A percentile compares a stretch with the other conserved stretches of the same genome.
phyloP scores from a whole-genome alignment of 169 alveolate species.

The Plasmodium gaboni region DNA sequence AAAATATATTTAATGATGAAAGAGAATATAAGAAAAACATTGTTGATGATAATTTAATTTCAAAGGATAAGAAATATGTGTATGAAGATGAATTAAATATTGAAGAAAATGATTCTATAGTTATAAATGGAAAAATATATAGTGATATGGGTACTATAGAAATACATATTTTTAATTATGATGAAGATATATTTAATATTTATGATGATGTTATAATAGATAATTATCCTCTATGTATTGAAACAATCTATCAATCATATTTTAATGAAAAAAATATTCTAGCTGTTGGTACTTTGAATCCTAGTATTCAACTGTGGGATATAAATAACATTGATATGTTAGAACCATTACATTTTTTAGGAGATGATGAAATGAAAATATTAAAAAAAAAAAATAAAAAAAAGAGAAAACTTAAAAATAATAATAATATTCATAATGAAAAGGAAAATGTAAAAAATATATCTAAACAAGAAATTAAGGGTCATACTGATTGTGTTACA shows the following conservation, averaged over 20 bases:
- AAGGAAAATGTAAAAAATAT: not conserved
- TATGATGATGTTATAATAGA: slow-evolving; percentile 67
- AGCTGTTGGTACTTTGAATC: slow-evolving; percentile 51
- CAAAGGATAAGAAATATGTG: slow-evolving; percentile 22
- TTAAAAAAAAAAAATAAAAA: not conserved
- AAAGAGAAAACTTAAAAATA: not conserved
- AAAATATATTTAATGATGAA: slow-evolving; percentile 30
- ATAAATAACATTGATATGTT: slow-evolving; percentile 16
- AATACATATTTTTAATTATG: slow-evolving; percentile 49
- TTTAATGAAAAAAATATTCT: slow-evolving; percentile 21
- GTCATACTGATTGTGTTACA: slow-evolving; percentile 56
- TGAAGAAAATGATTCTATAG: slow-evolving; percentile 24
- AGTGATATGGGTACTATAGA: slow-evolving; percentile 64
- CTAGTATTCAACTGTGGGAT: slow-evolving; percentile 56
- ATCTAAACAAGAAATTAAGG: slow-evolving; percentile 5
- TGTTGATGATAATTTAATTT: slow-evolving; percentile 15
- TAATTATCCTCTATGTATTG: slow-evolving; percentile 39
- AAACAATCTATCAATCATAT: slow-evolving; percentile 9
- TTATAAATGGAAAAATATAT: slow-evolving; percentile 49
- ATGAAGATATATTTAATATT: slow-evolving; percentile 43
- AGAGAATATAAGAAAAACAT: slow-evolving; percentile 21
- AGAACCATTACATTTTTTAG: slow-evolving; percentile 53
- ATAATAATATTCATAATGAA: not conserved
- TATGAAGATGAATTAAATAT: slow-evolving; percentile 62
- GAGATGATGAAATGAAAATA: not conserved